Evolutionary conservation across 78 protist species (phyloP), one percentile per base, ranked within the genome.

Genomic region (Trichosphaerium sp.): DNA sequence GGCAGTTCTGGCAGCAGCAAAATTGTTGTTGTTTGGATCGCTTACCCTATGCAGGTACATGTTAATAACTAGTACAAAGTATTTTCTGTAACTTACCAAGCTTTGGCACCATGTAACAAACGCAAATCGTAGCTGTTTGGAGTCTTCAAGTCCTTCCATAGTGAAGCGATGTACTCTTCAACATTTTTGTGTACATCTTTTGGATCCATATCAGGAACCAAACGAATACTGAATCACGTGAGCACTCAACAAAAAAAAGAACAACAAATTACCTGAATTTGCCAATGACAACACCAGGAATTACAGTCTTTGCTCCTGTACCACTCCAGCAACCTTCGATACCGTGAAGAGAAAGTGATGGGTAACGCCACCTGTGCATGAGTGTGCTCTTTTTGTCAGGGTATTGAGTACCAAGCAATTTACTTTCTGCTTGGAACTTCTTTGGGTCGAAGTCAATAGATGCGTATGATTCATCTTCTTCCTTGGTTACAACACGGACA

Each of bases 291-390:
- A 58, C 57, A 18, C 23, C 34, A 1, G 75, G 75, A 32, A 69
- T 69, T 34, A 69, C 75, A 0, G 75, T 69, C 63, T 69, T 69
- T 18, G 49, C 47, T 29, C 75, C 75, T 26, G 4, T 1, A 25
- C 63, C 75, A 5, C 1, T 39, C 43, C 38, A 69, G 1, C 67
- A 62, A 21, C 75, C 75, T 55, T 69, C 75, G 8, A 69, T 28
- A 55, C 75, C 75, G 61, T 69, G 75, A n/a, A 69, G 31, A 37
- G 40, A 23, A 18, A 69, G 63, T 10, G 75, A 58, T 7, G 75
- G 75, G 61, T 25, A 34, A n/a, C 75, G 57, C 75, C 75, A 69
- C 14, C 75, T 42, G 26, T 10, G 38, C 75, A 69, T 69, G 28
- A 69, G 61, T 6, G 52, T 23, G 34, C 55, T 48, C 28, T 0